Evolutionary conservation across 2,329 filamentous ascomycete species (phyloP).

Genomic region (Cladobotryum mycophilum): DNA sequence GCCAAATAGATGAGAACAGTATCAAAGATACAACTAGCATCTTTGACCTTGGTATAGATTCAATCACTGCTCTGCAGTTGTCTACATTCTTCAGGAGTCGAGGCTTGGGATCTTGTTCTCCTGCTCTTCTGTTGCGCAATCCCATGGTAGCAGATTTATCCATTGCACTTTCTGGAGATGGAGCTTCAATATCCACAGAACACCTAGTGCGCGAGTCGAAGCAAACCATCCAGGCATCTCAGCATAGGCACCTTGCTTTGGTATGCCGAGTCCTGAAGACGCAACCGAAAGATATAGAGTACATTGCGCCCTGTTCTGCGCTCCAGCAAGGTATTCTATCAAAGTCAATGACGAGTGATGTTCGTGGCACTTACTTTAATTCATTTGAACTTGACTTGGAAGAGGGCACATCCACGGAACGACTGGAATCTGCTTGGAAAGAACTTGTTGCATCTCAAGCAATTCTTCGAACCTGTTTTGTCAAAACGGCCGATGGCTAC

Average conservation of each 20-base stretch:
- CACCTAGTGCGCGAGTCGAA: slow-evolving; percentile 40
- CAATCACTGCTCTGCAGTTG: slow-evolving; percentile 72
- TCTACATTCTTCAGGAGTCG: slow-evolving; percentile 55
- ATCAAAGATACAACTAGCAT: slow-evolving; percentile 58
- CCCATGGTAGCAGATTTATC: slow-evolving; percentile 44
- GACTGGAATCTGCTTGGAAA: slow-evolving; percentile 53
- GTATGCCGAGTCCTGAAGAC: slow-evolving; percentile 49
- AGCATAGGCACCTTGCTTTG: slow-evolving; percentile 51
- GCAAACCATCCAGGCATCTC: slow-evolving; percentile 58
- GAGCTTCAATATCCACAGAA: not conserved
- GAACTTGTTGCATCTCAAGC: slow-evolving; percentile 45
- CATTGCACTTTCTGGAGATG: slow-evolving; percentile 23
- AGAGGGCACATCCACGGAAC: slow-evolving; percentile 34
- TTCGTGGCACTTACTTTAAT: slow-evolving; percentile 66
- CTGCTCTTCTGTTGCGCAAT: slow-evolving; percentile 62
- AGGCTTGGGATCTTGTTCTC: slow-evolving; percentile 55
- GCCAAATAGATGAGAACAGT: slow-evolving; percentile 34
- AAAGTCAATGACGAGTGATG: slow-evolving; percentile 51
- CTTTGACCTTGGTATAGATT: slow-evolving; percentile 83
- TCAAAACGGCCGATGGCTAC: slow-evolving; percentile 67
- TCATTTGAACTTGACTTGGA: slow-evolving; percentile 58
- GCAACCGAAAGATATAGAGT: slow-evolving; percentile 53
- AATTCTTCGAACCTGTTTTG: slow-evolving; percentile 67
- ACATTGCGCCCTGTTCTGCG: slow-evolving; percentile 75
- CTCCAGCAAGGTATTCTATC: slow-evolving; percentile 84